These are phyloP conservation scores for Stagonosporopsis vannaccii DNA, from an alignment of 2,329 filamentous ascomycete species.

Conservation along the genomic window DNA sequence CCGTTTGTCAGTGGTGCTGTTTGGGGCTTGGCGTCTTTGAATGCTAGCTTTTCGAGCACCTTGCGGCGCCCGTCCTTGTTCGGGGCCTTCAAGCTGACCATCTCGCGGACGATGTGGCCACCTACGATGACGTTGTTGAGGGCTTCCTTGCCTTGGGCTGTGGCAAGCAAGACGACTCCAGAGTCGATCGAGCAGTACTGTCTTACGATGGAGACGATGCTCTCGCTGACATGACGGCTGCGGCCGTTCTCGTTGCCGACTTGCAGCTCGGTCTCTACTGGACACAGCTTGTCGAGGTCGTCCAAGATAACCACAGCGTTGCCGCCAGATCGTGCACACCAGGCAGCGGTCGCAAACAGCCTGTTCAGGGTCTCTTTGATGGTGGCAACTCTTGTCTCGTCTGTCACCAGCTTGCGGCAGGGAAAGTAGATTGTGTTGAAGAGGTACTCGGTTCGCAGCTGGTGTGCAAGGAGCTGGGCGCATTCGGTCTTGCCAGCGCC, in stretches of 20 bases:
- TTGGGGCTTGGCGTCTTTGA: constrained; percentile 49
- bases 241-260: constrained; percentile 92
- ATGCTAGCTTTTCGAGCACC: constrained; percentile 80
- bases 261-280: constrained; percentile 91
- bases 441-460: constrained; percentile 73
- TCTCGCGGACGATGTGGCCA: constrained; percentile 90
- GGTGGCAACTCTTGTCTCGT: constrained; percentile 86
- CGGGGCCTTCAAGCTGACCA: constrained; percentile 86
- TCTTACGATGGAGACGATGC: constrained; percentile 80
- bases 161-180: constrained; percentile 85
- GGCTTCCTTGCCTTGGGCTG: constrained; percentile 90
- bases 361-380: constrained; percentile 89
- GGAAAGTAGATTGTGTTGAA: constrained; percentile 87
- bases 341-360: constrained; percentile 86
- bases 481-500: constrained; percentile 90
- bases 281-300: constrained; percentile 91
- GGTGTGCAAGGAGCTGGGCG: constrained; percentile 76
- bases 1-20: constrained; percentile 31
- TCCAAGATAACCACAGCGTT: constrained; percentile 86
- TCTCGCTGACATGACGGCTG: constrained; percentile 90
- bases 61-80: constrained; percentile 87
- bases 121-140: constrained; percentile 90
- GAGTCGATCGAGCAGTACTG: constrained; percentile 84
- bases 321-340: constrained; percentile 88
- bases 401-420: constrained; percentile 85